Evolutionary conservation across 257 asterid species (phyloP).

Genomic region (Datura wrightii): DNA sequence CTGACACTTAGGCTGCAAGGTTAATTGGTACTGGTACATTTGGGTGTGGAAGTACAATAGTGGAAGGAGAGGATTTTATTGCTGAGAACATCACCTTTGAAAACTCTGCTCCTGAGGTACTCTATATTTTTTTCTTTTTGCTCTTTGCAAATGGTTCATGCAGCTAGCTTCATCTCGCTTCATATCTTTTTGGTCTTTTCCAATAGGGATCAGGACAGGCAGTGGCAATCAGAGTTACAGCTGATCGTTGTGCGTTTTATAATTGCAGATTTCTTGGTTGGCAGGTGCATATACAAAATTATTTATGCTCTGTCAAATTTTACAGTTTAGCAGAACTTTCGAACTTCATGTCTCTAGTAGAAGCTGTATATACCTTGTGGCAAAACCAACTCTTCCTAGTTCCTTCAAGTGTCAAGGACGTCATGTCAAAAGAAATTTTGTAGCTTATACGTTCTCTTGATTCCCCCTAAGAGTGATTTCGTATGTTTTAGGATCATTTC

Average conservation of each 20-base stretch:
- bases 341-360: not conserved
- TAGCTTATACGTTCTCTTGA: not conserved
- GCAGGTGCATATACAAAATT: conserved; percentile 61
- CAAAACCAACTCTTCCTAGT: not conserved
- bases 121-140: not conserved
- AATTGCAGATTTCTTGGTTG: conserved; percentile 94
- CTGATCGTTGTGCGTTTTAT: conserved; percentile 91
- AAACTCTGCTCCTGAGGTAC: conserved; percentile 84
- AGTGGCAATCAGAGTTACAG: conserved; percentile 90
- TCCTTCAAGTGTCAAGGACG: not conserved
- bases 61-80: conserved; percentile 96
- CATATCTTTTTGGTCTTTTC: conserved; percentile 18
- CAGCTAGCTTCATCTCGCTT: not conserved
- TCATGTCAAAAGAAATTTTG: conserved; percentile 2
- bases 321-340: not conserved
- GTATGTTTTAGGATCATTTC: conserved; percentile 17
- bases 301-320: not conserved
- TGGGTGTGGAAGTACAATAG: conserved; percentile 84
- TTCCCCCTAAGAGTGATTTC: not conserved
- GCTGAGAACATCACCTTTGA: conserved; percentile 97
- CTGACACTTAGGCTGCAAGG: conserved; percentile 56
- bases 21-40: conserved; percentile 96
- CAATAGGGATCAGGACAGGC: conserved; percentile 95
- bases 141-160: not conserved
- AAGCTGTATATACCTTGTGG: not conserved